Evolutionary conservation across 2,329 filamentous ascomycete species (phyloP), one percentile per base, ranked within the genome.

Genomic region (Metarhizium sp.): DNA sequence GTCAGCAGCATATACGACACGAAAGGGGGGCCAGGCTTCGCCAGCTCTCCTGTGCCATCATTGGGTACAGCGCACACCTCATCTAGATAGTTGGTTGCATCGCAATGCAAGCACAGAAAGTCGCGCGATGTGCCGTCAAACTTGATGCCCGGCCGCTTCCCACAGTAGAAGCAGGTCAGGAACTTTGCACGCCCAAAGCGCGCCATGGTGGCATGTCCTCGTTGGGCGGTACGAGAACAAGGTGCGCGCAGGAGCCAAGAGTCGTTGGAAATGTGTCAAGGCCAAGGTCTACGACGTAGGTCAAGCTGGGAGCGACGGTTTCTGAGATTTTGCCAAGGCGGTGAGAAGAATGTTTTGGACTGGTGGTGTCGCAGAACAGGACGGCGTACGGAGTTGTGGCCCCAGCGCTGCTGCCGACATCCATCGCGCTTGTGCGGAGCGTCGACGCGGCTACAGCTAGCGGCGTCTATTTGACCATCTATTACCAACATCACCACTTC

Each of bases 51-150:
- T n/a, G 20, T 18, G 4, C 18, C 20, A 56, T 6, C 18, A 50
- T n/a, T 14, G 38, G 25, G 8, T 38, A 43, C 42, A 11, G 46
- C 25, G 32, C 58, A 25, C 73, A 94, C 91, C 75, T 92, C 79
- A 68, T 99, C 94, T 36, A 96, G 77, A 73, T 90, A 88, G 71
- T 97, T 99, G 57, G 86, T 84, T 18, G 92, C 88, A 64, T 94
- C 88, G 75, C 94, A 99, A 58, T 80, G 75, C 20, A 79, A 73
- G 71, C 91, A 96, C 49, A 84, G 76, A 72, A 92, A 96, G 64
- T 84, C 79, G 67, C 77, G 78, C 55, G 82, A 76, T 53, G 68
- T 66, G 34, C 81, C 80, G 62, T 83, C 79, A 63, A 80, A 84
- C 60, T 71, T 75, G 55, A 81, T 76, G 38, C 77, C 75, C 38